Conservation (phyloP, 129 eudicot genomes). For the Mikania micrantha region DNA sequence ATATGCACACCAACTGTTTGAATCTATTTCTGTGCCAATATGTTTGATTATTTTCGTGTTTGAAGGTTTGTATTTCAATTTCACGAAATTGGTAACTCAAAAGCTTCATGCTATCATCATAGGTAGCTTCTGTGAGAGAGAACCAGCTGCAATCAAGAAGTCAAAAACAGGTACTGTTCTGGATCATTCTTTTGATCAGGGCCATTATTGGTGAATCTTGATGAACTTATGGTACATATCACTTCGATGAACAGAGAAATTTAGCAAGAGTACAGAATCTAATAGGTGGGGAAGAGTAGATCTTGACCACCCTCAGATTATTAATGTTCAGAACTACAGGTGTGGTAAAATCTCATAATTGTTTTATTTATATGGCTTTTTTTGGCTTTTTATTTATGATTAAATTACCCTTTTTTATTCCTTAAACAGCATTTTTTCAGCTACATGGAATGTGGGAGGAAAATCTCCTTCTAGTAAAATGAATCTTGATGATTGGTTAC, state of each 20-base stretch:
- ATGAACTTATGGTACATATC: background rate
- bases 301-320: slow-evolving; percentile 84
- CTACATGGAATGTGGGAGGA: slow-evolving; percentile 98
- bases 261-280: too few relatives aligned
- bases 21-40: background rate
- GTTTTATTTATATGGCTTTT: background rate
- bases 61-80: background rate
- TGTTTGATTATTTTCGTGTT: background rate
- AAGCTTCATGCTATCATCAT: slow-evolving; percentile 9
- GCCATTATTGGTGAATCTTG: background rate
- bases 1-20: slow-evolving; percentile 13
- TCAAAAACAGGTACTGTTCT: slow-evolving; percentile 33
- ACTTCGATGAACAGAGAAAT: slow-evolving; percentile 46
- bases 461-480: slow-evolving; percentile 64
- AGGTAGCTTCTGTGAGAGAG: slow-evolving; percentile 72
- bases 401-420: background rate
- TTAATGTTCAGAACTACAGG: slow-evolving; percentile 88
- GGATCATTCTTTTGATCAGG: background rate
- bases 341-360: background rate
- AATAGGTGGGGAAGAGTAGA: slow-evolving; percentile 49
- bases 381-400: background rate
- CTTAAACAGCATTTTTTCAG: slow-evolving; percentile 56
- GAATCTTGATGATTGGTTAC: slow-evolving; percentile 96
- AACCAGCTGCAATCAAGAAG: slow-evolving; percentile 69
- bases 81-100: slow-evolving; percentile 1